Conservation (phyloP, 2,329 filamentous ascomycete species). For the Fusarium subtropicale region DNA sequence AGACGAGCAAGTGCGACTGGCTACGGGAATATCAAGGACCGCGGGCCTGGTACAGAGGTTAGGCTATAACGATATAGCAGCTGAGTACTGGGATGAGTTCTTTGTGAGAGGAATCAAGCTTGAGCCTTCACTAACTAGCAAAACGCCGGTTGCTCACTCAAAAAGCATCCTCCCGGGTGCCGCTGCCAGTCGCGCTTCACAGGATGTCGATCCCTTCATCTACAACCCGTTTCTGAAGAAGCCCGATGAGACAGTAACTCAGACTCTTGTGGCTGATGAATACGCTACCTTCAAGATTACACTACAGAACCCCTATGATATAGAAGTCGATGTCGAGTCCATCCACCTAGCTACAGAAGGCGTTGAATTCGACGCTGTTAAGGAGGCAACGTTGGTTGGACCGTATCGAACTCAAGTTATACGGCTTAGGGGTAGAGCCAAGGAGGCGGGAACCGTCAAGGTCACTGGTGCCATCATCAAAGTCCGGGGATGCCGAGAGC, state of each 20-base stretch:
- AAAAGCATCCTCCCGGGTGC: constrained; percentile 65
- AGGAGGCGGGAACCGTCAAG: constrained; percentile 73
- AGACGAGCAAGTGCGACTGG: constrained; percentile 88
- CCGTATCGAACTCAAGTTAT: constrained; percentile 87
- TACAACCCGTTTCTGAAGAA: constrained; percentile 92
- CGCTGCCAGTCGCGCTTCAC: constrained; percentile 63
- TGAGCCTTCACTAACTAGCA: constrained; percentile 69
- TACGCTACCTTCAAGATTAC: constrained; percentile 81
- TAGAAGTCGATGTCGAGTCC: constrained; percentile 89
- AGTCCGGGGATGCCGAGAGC: constrained; percentile 83
- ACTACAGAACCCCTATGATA: constrained; percentile 93
- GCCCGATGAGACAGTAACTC: constrained; percentile 67
- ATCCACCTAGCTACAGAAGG: constrained; percentile 81
- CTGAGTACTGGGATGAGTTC: constrained; percentile 98
- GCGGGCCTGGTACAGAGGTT: constrained; percentile 80
- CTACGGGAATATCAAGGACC: constrained; percentile 87
- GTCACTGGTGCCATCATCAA: constrained; percentile 84
- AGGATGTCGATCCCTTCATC: constrained; percentile 85
- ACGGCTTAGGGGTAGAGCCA: constrained; percentile 75
- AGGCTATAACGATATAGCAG: constrained; percentile 75
- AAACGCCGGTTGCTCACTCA: constrained; percentile 74
- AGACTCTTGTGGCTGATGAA: constrained; percentile 84
- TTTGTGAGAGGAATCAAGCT: constrained; percentile 82
- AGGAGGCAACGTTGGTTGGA: constrained; percentile 76
- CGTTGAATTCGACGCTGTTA: constrained; percentile 74